Conservation (phyloP, 2,329 filamentous ascomycete species). For the Hypoxylon sp. region DNA sequence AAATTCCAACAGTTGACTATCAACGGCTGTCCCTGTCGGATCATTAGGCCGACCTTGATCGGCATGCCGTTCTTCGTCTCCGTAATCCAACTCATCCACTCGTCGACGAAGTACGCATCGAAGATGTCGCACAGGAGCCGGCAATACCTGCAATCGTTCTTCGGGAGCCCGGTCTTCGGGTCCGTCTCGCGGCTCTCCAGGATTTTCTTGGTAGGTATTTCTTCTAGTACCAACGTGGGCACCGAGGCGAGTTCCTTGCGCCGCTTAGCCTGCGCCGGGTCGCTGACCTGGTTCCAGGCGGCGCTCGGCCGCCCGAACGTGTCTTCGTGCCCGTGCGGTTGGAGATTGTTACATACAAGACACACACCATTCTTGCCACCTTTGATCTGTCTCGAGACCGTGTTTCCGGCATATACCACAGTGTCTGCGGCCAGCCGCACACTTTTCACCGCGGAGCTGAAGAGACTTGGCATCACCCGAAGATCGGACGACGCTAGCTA, state of each 20-base stretch:
- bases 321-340: constrained; percentile 29
- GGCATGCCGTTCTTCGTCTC: constrained; percentile 38
- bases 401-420: constrained; percentile 22
- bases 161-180: constrained; percentile 27
- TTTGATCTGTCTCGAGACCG: constrained; percentile 20
- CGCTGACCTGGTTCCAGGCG: constrained; percentile 23
- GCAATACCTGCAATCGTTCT: constrained; percentile 37
- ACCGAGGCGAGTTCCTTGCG: constrained; percentile 29
- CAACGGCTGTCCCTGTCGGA: constrained; percentile 31
- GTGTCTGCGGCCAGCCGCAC: constrained; percentile 28
- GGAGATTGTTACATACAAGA: constrained; percentile 33
- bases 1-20: constrained; percentile 40
- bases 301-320: constrained; percentile 24
- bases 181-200: constrained; percentile 33
- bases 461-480: constrained; percentile 23
- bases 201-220: constrained; percentile 34
- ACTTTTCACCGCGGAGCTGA: constrained; percentile 29
- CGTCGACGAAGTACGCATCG: constrained; percentile 37
- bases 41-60: constrained; percentile 37
- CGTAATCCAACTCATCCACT: constrained; percentile 39
- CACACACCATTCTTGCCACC: constrained; percentile 27
- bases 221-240: constrained; percentile 29
- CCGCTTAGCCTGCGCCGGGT: constrained; percentile 23
- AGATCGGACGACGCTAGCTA: background rate
- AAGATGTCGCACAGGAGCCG: constrained; percentile 38